phyloP scores from a whole-genome alignment of 2,329 filamentous ascomycete species.

The Aspergillus aculeatinus region DNA sequence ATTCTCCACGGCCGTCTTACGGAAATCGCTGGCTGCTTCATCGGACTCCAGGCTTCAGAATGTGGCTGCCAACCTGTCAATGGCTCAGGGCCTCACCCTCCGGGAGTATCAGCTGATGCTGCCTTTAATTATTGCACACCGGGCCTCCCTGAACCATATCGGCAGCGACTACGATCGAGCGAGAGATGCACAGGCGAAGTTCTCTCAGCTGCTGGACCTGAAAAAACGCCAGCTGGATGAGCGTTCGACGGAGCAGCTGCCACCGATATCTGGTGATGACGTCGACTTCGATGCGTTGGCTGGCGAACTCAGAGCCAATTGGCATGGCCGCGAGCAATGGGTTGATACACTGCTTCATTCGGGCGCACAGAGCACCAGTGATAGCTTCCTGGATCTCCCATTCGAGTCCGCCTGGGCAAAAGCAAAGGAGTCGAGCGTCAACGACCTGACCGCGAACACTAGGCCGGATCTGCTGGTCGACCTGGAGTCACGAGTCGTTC shows the following conservation, averaged over 20 bases:
- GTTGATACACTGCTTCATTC: constrained; percentile 69
- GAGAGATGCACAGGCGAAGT: constrained; percentile 59
- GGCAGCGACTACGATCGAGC: constrained; percentile 62
- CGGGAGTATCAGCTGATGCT: constrained; percentile 49
- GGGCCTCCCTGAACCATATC: constrained; percentile 60
- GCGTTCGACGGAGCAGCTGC: constrained; percentile 29
- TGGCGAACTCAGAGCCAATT: constrained; percentile 65
- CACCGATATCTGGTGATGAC: constrained; percentile 35
- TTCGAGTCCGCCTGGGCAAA: constrained; percentile 72
- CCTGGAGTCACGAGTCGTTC: constrained; percentile 65
- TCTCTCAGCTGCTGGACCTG: constrained; percentile 62
- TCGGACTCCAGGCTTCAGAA: constrained; percentile 44
- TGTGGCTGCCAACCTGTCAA: constrained; percentile 55
- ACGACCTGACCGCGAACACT: constrained; percentile 31
- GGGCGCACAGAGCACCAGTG: constrained; percentile 56
- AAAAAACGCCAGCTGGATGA: constrained; percentile 59
- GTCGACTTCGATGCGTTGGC: constrained; percentile 37
- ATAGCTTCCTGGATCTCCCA: constrained; percentile 63
- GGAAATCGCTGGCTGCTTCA: constrained; percentile 59
- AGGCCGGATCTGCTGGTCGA: constrained; percentile 58
- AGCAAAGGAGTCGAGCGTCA: constrained; percentile 59
- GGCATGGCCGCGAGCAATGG: constrained; percentile 76
- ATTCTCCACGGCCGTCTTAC: constrained; percentile 81
- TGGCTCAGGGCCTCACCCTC: constrained; percentile 45
- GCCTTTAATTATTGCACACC: constrained; percentile 71